These are phyloP conservation scores for Lagenaria siceraria DNA, from an alignment of 306 rosid species.

Conservation along the genomic window DNA sequence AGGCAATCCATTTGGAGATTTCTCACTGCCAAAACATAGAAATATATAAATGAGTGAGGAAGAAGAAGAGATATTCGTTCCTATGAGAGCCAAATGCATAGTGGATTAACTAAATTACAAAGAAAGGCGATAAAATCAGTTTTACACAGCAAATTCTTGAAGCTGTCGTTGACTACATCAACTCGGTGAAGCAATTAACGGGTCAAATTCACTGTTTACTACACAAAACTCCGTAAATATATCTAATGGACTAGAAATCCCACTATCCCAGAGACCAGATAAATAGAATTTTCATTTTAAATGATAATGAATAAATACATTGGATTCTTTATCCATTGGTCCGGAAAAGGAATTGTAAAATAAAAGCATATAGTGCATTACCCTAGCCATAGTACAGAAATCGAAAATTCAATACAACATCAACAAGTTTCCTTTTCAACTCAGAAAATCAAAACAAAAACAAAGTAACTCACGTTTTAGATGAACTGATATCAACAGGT, in stretches of 20 bases:
- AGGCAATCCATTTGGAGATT: constrained; percentile 50
- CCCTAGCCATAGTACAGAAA: not conserved
- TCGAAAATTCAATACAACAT: not conserved
- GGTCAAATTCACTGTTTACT: not conserved
- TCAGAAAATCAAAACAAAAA: not conserved
- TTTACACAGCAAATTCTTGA: not conserved
- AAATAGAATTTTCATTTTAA: not conserved
- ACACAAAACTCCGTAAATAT: not conserved
- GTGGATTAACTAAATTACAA: not conserved
- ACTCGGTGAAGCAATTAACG: not conserved
- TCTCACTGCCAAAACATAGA: constrained; percentile 51
- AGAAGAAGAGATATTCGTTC: not conserved
- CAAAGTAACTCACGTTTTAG: constrained; percentile 45
- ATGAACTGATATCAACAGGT: constrained; percentile 22
- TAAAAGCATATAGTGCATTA: not conserved
- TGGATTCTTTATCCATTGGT: not conserved
- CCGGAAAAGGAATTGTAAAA: not conserved
- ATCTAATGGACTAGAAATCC: not conserved
- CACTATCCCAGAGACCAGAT: not conserved
- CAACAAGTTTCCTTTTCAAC: not conserved
- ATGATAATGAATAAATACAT: not conserved
- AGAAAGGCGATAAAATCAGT: not conserved
- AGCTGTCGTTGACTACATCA: not conserved
- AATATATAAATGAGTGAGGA: constrained; percentile 16
- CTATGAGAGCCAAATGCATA: not conserved